Conservation (phyloP, 2,329 filamentous ascomycete genomes). For the Lecanicillium sp. region DNA sequence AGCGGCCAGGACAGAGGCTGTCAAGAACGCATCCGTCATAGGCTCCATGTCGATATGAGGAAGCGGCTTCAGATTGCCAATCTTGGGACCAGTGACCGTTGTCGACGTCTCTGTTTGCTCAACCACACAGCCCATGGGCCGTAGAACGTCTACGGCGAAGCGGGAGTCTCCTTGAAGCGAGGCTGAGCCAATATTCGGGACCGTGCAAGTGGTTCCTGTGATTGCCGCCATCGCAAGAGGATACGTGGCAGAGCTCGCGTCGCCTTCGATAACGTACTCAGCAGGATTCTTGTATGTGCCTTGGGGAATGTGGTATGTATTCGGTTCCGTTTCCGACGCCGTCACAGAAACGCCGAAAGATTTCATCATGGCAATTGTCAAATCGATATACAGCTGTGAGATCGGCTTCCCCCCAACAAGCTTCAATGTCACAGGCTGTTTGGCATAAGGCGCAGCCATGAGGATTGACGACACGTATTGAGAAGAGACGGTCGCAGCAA, state of each 20-base stretch:
- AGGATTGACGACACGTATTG: constrained; percentile 96
- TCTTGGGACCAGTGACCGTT: constrained; percentile 81
- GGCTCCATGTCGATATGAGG: constrained; percentile 93
- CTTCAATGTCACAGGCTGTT: constrained; percentile 82
- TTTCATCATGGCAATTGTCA: constrained; percentile 98
- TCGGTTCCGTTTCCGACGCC: constrained; percentile 68
- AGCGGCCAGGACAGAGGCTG: constrained; percentile 86
- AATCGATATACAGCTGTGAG: constrained; percentile 94
- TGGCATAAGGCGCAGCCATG: constrained; percentile 96
- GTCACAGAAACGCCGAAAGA: constrained; percentile 80
- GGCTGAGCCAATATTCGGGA: constrained; percentile 89
- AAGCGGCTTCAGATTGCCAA: constrained; percentile 67
- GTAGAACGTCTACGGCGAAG: constrained; percentile 84
- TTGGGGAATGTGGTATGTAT: constrained; percentile 91
- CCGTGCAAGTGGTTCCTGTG: constrained; percentile 88
- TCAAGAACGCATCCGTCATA: constrained; percentile 98
- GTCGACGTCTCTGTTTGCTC: constrained; percentile 80
- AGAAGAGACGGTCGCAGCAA: constrained; percentile 94
- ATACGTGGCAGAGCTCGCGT: constrained; percentile 96
- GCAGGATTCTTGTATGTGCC: constrained; percentile 75
- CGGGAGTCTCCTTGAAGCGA: constrained; percentile 93
- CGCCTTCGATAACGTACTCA: constrained; percentile 90
- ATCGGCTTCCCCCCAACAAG: constrained; percentile 96
- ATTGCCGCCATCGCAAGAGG: constrained; percentile 91
- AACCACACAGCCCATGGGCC: constrained; percentile 90